Evolutionary conservation across 2,329 filamentous ascomycete species (phyloP), one percentile per base, ranked within the genome.

Genomic region (Lojkania enalia): DNA sequence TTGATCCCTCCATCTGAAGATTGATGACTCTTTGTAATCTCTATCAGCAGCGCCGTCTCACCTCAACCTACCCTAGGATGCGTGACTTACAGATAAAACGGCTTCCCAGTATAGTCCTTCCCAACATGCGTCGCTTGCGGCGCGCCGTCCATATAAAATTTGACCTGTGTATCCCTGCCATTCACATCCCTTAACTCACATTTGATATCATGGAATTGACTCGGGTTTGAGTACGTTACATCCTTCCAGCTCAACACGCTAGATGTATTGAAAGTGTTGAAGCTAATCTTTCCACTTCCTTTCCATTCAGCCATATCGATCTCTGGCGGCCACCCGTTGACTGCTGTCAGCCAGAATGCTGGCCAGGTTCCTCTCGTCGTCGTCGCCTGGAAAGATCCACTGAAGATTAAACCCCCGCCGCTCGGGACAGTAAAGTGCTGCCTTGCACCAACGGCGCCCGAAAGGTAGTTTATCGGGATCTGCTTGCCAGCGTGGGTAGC

Each of bases 301-400:
- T 82, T 83, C 80, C 80, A 83, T 62, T 83, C 80, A 1, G 79
- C 79, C 64, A 83, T 72, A 57, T 83, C 80, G 43, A 83, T 75
- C 71, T 82, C 80, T 0, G 80, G 80, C 13, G 79, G 80, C 80
- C 80, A 83, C 0, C 73, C 70, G 33, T 77, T 58, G 0, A 78
- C 77, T 0, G 71, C 78, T 1, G 78, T 81, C 12, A 82, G 63
- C 80, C 79, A 82, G 54, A 82, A 82, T 0, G 80, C 80, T 0
- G 80, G 79, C 80, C 80, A 82, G 0, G 78, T 80, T 5, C 77
- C 73, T 46, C 68, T 53, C 4, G 54, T 56, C 0, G 63, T 63
- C 1, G 72, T 60, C 0, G 73, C 73, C 39, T 68, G 58, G 46
- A 76, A 73, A 11, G 67, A 60, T 0, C 61, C 72, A 2, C 47